Base-by-base conservation (phyloP, 2,329 filamentous ascomycete genomes). In the Scopulariopsis brevicaulis region DNA sequence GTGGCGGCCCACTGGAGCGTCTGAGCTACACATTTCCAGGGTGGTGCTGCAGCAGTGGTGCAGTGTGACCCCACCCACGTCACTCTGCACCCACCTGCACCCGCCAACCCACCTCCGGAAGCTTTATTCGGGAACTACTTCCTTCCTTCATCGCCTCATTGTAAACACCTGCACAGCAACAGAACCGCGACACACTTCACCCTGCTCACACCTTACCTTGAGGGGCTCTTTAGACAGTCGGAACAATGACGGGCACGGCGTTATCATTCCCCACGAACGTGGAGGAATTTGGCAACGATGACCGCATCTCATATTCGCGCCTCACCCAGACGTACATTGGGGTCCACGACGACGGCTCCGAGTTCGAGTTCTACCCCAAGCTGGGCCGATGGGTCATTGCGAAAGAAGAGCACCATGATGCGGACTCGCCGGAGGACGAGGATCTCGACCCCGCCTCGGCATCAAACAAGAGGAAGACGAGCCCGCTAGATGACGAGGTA, bases 261-360 rank as follows among this genome's bases (percentile, higher is more conserved):
- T 35, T 56, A 2, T 60, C 72, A 12, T 83, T 85, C 58, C 82
- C 83, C 24, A 82, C 76, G 20, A 75, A 89, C 59, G 78, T 81
- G 15, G 78, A 81, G 59, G 80, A 87, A 54, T 95, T 96, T 68
- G 85, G 87, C 65, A 74, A 74, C 59, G 91, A 96, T 68, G 81
- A 89, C 32, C 87, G 92, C 64, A 89, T 96, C 66, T 93, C 90
- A 6, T 96, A 87, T 74, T 93, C 89, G n/a, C 88, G 83, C 68
- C 77, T 90, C 61, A 87, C 93, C 71, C 79, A 84, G 67, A 93
- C 90, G 68, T 93, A 86, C 74, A 82, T 94, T 57, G 83, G 94
- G 8, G 91, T 96, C 61, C 87, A 89, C 59, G 89, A 91, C 54
- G 85, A 94, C 68, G 90, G 90, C 56, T 81, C 84, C 61, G 92